Evolutionary conservation across 2,329 filamentous ascomycete species (phyloP).

Genomic region (Knufia fluminis): DNA sequence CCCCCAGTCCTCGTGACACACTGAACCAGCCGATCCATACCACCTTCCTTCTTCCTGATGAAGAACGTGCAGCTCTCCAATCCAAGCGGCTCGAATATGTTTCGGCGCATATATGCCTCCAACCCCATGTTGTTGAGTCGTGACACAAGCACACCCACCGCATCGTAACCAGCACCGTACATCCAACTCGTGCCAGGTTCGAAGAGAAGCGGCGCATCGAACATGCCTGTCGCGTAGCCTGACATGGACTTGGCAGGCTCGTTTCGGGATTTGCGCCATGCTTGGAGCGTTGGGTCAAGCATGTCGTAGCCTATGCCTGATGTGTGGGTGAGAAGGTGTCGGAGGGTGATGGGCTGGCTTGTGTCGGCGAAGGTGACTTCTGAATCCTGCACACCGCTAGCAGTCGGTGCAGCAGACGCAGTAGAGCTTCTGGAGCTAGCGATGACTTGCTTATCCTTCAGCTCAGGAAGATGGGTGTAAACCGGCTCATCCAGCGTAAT

Average conservation of each 20-base stretch:
- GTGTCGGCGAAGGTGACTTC: conserved; percentile 30
- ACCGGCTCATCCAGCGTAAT: conserved; percentile 40
- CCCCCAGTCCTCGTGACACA: background rate
- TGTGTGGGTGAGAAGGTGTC: conserved; percentile 42
- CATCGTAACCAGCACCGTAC: conserved; percentile 48
- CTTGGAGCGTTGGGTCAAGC: conserved; percentile 31
- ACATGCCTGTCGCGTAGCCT: conserved; percentile 24
- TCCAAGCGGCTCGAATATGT: conserved; percentile 40
- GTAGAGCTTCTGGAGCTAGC: background rate
- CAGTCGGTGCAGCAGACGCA: conserved; percentile 19
- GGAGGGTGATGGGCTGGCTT: conserved; percentile 31
- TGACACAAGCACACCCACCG: conserved; percentile 42
- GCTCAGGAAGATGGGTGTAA: conserved; percentile 36
- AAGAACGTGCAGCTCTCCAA: conserved; percentile 47
- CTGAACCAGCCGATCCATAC: background rate
- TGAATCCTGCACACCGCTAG: conserved; percentile 31
- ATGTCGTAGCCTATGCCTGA: conserved; percentile 40
- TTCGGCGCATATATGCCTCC: conserved; percentile 39
- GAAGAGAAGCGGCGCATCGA: conserved; percentile 45
- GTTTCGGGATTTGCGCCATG: conserved; percentile 31
- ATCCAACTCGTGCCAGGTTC: conserved; percentile 55
- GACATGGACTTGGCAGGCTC: conserved; percentile 9
- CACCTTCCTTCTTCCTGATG: conserved; percentile 18
- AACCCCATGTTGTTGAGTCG: conserved; percentile 32
- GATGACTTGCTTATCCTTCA: conserved; percentile 26